Conservation (phyloP, 768 basidiomycete genomes). For the Tylopilus felleus region DNA sequence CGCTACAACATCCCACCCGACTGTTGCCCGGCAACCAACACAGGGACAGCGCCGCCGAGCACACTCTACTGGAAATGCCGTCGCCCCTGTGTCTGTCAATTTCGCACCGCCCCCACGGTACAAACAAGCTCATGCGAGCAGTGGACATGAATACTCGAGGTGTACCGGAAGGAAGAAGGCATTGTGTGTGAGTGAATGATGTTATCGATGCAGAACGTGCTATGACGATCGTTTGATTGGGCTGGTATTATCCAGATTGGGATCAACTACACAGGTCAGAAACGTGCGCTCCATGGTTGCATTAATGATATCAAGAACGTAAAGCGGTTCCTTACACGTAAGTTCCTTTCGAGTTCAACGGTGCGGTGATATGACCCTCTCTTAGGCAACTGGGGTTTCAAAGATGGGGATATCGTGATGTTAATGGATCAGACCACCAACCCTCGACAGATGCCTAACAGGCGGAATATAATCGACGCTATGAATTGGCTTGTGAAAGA, state of each 20-base stretch:
- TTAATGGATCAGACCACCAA: constrained; percentile 47
- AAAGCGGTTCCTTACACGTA: constrained; percentile 62
- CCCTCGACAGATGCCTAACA: constrained; percentile 46
- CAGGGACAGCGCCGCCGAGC: constrained; percentile 20
- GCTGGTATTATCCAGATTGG: constrained; percentile 52
- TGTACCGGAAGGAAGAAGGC: constrained; percentile 55
- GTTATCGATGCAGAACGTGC: neutral
- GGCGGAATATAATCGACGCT: constrained; percentile 52
- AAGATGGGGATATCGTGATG: constrained; percentile 53
- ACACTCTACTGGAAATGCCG: constrained; percentile 17
- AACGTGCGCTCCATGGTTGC: constrained; percentile 66
- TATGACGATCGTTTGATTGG: neutral
- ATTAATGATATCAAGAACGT: constrained; percentile 79
- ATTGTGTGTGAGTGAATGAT: constrained; percentile 34
- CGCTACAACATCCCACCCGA: neutral
- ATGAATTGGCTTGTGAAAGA: constrained; percentile 67
- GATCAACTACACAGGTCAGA: constrained; percentile 70
- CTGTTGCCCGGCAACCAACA: constrained; percentile 2
- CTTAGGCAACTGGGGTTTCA: constrained; percentile 45
- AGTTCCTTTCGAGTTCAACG: constrained; percentile 18
- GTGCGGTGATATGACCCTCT: no score
- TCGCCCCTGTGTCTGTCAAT: neutral
- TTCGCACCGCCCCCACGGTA: constrained; percentile 5
- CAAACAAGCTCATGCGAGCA: neutral
- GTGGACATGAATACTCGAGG: constrained; percentile 41